Evolutionary conservation across 2,329 filamentous ascomycete species (phyloP), one percentile per base, ranked within the genome.

Genomic region (Pyricularia sp.): DNA sequence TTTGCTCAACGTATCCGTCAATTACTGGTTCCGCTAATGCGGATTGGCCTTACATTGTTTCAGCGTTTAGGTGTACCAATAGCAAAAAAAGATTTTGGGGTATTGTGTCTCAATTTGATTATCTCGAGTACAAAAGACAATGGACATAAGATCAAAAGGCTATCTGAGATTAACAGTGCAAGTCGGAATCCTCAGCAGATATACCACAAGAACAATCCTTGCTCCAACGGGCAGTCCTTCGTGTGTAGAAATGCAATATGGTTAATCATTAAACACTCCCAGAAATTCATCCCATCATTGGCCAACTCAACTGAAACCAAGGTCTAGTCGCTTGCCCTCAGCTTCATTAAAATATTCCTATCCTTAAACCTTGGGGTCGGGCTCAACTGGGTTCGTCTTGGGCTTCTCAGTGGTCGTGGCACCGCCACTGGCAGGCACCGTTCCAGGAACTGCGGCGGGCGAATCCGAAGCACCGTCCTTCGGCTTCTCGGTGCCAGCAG

Each of bases 1-100:
- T 4, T 72, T 70, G 64, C 72, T 82, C 67, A 80, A 78, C 68
- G 75, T 74, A 12, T 81, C 80, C 30, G 87, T 86, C 69, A 94
- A 95, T 75, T 94, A 91, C 91, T 94, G 91, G 91, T 93, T 92
- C 71, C 84, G 90, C 71, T 92, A 77, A 85, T 20, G 4, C 28
- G 4, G 23, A 63, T 12, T 4, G 25, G 25, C 58, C 17, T 26
- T 4, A 28, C 25, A 17, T 3, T n/a, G 9, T 1, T 28, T 17
- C 58, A 61, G 58, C 23, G 11, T 17, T 14, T 61, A 28, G 28
- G 2, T 63, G 6, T 20, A 30, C 14, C 23, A 30, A 28, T 20
- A 28, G 4, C 25, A 25, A 14, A 11, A 11, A 28, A 30, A 28
- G 17, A 2, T 6, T 3, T 9, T 30, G 59, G 59, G 58, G 59